Conservation (phyloP, 805 yeast species). For the Candida bentonensis region DNA sequence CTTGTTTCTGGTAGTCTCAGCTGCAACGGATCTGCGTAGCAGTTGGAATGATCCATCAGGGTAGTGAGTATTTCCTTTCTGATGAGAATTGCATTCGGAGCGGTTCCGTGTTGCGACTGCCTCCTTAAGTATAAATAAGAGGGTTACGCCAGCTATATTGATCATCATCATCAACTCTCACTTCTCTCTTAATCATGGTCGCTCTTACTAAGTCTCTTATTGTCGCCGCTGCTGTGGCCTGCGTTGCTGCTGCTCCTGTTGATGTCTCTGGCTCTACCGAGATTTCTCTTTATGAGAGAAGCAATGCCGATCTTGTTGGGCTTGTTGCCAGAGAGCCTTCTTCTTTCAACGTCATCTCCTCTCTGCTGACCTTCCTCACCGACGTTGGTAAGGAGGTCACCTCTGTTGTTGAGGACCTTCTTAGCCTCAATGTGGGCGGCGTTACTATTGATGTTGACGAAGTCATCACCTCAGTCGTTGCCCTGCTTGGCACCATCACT, state of each 20-base stretch:
- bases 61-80: no score
- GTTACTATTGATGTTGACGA: background rate
- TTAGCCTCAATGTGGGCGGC: background rate
- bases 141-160: no score
- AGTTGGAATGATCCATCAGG: no score
- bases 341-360: background rate
- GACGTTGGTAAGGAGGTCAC: background rate
- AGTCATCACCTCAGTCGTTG: background rate
- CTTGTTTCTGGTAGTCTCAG: no score
- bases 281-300: background rate
- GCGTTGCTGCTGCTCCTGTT: constrained; percentile 1
- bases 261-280: background rate
- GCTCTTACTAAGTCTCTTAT: background rate
- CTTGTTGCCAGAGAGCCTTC: background rate
- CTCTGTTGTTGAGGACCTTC: background rate
- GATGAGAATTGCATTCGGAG: no score
- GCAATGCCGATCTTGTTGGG: background rate
- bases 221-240: background rate
- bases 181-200: background rate
- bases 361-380: background rate
- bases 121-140: no score
- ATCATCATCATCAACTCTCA: no score
- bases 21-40: no score
- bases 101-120: no score
- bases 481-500: background rate